phyloP scores from a whole-genome alignment of 1,284 basidiomycete species.

The Heliocybe sulcata region DNA sequence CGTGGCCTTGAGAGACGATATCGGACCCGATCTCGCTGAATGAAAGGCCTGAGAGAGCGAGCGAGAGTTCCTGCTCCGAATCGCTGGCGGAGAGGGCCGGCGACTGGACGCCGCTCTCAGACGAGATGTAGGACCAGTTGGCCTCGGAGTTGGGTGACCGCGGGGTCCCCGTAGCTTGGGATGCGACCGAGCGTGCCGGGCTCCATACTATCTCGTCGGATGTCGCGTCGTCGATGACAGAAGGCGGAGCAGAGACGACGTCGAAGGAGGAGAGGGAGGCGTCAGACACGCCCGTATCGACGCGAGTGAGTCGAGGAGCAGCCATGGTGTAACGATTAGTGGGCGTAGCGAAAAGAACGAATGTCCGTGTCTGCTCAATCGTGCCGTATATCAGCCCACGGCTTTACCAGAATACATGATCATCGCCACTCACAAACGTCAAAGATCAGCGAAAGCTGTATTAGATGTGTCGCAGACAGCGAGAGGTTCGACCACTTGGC shows the following conservation, averaged over 20 bases:
- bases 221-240: neutral
- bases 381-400: neutral
- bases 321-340: neutral
- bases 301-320: neutral
- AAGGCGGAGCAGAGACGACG: conserved; percentile 2
- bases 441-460: neutral
- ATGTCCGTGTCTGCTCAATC: conserved; percentile 3
- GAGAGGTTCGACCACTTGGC: conserved; percentile 1
- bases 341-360: conserved; percentile 16
- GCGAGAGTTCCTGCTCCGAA: neutral
- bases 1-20: neutral
- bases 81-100: neutral
- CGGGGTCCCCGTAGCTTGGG: conserved; percentile 13
- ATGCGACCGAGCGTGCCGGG: neutral
- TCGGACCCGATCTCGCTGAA: neutral
- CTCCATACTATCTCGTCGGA: conserved; percentile 15
- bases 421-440: neutral
- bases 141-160: conserved; percentile 23
- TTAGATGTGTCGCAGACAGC: neutral
- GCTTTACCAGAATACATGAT: neutral
- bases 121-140: conserved; percentile 30
- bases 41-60: conserved; percentile 1
- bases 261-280: conserved; percentile 2
- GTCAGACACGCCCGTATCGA: neutral
- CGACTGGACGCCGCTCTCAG: neutral